Percentiles rank a stretch among this genome's conserved stretches.
phyloP scores from a whole-genome alignment of 1,284 basidiomycete species.

The Ganoderma multipileum region DNA sequence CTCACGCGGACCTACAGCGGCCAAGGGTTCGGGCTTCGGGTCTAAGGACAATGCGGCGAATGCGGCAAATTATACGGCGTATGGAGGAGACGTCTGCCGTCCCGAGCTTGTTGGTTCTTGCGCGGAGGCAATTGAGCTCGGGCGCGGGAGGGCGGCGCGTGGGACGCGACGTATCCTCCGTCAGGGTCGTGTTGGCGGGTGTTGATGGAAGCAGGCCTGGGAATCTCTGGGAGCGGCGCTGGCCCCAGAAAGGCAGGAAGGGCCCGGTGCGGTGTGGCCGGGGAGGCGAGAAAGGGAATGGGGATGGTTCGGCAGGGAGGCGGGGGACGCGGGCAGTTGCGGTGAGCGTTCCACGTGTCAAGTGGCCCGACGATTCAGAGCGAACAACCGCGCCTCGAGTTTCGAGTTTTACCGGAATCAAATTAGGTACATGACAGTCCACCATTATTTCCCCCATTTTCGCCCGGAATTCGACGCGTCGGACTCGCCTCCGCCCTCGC shows the following conservation, averaged over 20 bases:
- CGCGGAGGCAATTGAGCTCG: conserved; percentile 5
- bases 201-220: conserved; percentile 22
- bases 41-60: not conserved
- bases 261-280: not conserved
- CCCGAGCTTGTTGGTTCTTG: not conserved
- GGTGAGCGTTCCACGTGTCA: conserved; percentile 41
- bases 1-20: conserved; percentile 27
- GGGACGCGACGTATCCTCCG: conserved; percentile 18
- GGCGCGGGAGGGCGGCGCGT: conserved; percentile 7
- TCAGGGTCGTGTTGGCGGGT: conserved; percentile 30
- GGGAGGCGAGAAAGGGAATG: conserved; percentile 4
- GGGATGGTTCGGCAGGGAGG: conserved; percentile 14
- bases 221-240: conserved; percentile 8
- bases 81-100: not conserved
- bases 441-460: conserved; percentile 33
- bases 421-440: conserved; percentile 37
- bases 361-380: conserved; percentile 26
- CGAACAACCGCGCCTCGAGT: conserved; percentile 23
- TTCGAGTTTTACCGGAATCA: conserved; percentile 40
- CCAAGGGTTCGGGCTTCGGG: conserved; percentile 4
- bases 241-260: conserved; percentile 12
- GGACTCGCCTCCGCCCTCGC: conserved; percentile 29
- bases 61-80: conserved; percentile 1
- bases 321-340: conserved; percentile 28
- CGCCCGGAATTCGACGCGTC: conserved; percentile 32